Base-by-base conservation (phyloP, 768 basidiomycete genomes). In the Boletus barrowsii region DNA sequence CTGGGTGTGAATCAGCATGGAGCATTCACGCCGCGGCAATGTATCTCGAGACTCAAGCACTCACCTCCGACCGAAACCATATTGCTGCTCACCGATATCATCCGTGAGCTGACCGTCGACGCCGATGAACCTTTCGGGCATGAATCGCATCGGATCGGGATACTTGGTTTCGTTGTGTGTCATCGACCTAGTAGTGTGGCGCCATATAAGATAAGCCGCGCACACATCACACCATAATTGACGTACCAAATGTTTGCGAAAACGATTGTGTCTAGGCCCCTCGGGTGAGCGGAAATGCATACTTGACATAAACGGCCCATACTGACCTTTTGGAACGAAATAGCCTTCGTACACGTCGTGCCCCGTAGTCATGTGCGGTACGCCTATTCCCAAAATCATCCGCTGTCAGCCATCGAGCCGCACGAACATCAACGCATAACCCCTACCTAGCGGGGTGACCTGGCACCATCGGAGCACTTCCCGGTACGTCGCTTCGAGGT, bases 391-490 rank as follows among this genome's bases (percentile, higher is more conserved):
- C 37, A 10, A 8, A 10, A 39, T 10, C 37, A 39, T 39, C 15
- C 37, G 59, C 0, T 20, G 7, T 33, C 45, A 42, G 24, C 17
- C 30, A 42, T 42, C 18, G 5, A 22, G 9, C 14, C 7, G 6
- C 29, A n/a, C n/a, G 15, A 42, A 51, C 18, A 17, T 5, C 24
- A 42, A 20, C 0, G 30, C 37, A 10, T 10, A 22, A 35, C 3
- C 6, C 49, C 17, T 41, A 68, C 62, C 62, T 14, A 70, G 60
- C 3, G 68, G 68, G 0, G 53, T 51, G n/a, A 61, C 54, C 44
- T 60, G 68, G 45, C 54, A 54, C 62, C 66, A 68, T 54, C 66
- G 47, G 33, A 70, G 52, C 18, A 62, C 43, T n/a, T 64, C 65
- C 3, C 54, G 53, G 40, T 60, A 54, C 17, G 44, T 57, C 24